Evolutionary conservation across 208 protist genomes (phyloP).

Genomic region (Hexamita inflata): DNA sequence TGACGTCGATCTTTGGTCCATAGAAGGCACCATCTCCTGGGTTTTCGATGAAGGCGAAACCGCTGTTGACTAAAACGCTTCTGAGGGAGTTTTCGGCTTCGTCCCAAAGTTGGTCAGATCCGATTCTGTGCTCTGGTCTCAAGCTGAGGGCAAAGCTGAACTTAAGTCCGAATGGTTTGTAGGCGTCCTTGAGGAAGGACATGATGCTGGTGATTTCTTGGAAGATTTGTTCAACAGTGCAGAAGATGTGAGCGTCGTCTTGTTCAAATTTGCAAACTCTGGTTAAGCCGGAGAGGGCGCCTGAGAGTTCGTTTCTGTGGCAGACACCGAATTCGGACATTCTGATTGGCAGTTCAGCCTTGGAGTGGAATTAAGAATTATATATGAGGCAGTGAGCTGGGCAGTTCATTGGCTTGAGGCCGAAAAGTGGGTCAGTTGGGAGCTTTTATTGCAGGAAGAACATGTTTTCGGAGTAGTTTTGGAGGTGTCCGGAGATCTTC

Average conservation of each 20-base stretch:
- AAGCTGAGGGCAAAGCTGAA: conserved; percentile 87
- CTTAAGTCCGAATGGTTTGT: conserved; percentile 81
- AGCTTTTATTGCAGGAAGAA: conserved; percentile 65
- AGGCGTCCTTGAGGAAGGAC: conserved; percentile 79
- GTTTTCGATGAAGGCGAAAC: conserved; percentile 72
- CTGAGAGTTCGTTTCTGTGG: conserved; percentile 93
- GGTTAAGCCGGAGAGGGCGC: conserved; percentile 89
- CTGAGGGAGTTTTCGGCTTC: conserved; percentile 68
- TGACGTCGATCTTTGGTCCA: conserved; percentile 98
- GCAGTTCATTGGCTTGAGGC: conserved; percentile 58
- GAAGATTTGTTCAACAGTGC: conserved; percentile 72
- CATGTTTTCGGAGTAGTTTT: conserved; percentile 92
- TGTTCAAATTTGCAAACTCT: conserved; percentile 95
- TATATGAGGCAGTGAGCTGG: conserved; percentile 88
- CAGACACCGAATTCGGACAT: conserved; percentile 89
- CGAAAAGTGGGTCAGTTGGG: conserved; percentile 35
- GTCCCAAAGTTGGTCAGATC: conserved; percentile 83
- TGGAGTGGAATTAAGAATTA: conserved; percentile 66
- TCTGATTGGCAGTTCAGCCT: conserved; percentile 88
- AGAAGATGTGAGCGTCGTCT: conserved; percentile 99
- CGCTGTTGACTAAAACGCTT: conserved; percentile 67
- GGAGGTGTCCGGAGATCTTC: conserved; percentile 96
- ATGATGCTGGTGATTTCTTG: conserved; percentile 71
- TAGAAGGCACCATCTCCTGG: conserved; percentile 97
- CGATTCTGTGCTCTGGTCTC: conserved; percentile 75